A percentile compares a stretch with the other conserved stretches of the same genome.
Evolutionary conservation across 306 rosid species (phyloP).

Genomic region (Prunus kanzakura): DNA sequence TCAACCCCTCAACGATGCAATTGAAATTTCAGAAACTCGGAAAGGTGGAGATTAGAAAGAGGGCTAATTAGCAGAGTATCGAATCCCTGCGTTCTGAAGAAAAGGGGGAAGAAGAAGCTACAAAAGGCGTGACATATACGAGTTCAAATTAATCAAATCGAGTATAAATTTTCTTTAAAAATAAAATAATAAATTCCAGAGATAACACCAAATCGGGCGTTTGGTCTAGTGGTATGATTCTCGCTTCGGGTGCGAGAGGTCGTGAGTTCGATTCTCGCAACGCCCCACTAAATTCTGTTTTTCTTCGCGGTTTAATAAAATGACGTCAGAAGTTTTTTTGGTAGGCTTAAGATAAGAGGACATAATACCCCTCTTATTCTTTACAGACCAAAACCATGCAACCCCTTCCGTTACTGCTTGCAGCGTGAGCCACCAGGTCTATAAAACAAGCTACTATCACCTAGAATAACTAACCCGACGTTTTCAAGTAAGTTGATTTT

Average conservation of each 20-base stretch:
- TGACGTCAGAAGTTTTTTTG: too few species aligned
- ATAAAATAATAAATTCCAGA: not conserved
- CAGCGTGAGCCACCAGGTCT: too few species aligned
- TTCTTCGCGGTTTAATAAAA: too few species aligned
- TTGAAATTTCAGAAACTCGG: not conserved
- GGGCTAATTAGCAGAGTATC: not conserved
- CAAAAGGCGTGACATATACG: not conserved
- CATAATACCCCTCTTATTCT: too few species aligned
- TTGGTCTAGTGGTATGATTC: slow-evolving; percentile 86
- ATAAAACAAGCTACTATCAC: too few species aligned
- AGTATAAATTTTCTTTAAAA: not conserved
- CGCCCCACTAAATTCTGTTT: slow-evolving; percentile 23
- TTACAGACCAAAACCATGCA: too few species aligned
- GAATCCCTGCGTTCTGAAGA: not conserved
- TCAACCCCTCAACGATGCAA: not conserved
- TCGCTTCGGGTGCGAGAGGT: slow-evolving; percentile 70
- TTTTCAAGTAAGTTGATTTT: too few species aligned
- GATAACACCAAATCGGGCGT: slow-evolving; percentile 17
- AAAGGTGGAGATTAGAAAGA: not conserved
- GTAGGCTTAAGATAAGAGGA: too few species aligned
- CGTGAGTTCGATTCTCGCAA: slow-evolving; percentile 72
- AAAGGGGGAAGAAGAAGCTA: not conserved
- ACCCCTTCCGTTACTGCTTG: too few species aligned
- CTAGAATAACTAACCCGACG: too few species aligned
- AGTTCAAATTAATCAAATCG: not conserved